These are phyloP conservation scores for Tetrapisispora fleetii DNA, from an alignment of 805 yeast species.

Conservation along the genomic window DNA sequence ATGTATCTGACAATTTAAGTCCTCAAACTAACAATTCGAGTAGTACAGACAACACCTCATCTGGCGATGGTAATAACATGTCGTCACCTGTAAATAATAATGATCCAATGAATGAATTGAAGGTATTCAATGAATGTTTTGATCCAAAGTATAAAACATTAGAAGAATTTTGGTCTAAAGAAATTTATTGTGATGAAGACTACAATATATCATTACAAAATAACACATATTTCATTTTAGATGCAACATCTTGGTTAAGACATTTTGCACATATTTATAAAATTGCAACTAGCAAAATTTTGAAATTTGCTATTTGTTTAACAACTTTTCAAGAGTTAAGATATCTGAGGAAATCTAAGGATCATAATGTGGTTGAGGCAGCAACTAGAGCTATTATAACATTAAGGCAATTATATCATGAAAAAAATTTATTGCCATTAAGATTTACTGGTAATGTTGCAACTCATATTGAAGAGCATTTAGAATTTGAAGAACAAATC, in stretches of 20 bases:
- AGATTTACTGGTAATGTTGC: conserved; percentile 65
- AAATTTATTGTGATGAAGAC: conserved; percentile 7
- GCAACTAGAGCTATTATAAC: conserved; percentile 75
- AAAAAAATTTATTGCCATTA: conserved; percentile 46
- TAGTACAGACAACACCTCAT: not conserved
- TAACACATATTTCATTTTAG: conserved; percentile 51
- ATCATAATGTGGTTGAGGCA: conserved; percentile 65
- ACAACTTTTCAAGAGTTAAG: conserved; percentile 72
- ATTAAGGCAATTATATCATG: conserved; percentile 52
- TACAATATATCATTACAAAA: not conserved
- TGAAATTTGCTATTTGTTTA: conserved; percentile 56
- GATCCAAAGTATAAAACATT: conserved; percentile 27
- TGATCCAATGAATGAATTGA: conserved; percentile 9
- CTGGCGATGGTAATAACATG: not conserved
- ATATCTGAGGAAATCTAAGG: conserved; percentile 59
- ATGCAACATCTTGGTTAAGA: conserved; percentile 72
- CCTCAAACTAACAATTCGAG: not conserved
- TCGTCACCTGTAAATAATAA: not conserved
- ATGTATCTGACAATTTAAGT: not conserved
- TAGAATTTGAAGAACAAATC: conserved; percentile 63
- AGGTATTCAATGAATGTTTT: conserved; percentile 14
- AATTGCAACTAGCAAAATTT: conserved; percentile 49
- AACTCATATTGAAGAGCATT: conserved; percentile 56
- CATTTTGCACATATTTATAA: conserved; percentile 71
- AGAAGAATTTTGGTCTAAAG: conserved; percentile 30